Base-by-base conservation (phyloP, 192 early-diverging fungal species). In the Borealophlyctis nickersoniae region DNA sequence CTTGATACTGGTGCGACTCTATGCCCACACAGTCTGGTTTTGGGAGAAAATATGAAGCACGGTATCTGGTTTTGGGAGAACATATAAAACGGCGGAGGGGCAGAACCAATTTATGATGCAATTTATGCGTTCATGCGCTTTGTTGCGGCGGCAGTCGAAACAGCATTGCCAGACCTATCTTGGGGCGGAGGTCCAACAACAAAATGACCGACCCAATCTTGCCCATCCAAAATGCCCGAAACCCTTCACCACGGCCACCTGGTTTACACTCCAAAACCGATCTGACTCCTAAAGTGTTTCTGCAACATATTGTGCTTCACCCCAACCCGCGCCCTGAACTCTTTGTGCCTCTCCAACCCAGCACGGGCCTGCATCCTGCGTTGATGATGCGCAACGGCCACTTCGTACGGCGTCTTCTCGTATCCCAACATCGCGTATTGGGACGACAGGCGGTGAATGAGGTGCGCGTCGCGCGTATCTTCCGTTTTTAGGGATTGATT, bases 231-330 rank as follows among this genome's bases (percentile, higher is more conserved):
- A n/a, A n/a, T n/a, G n/a, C n/a, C n/a, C n/a, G n/a, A n/a, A n/a
- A n/a, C n/a, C n/a, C n/a, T n/a, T n/a, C n/a, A 45, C 39, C 39
- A 45, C 39, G 7, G 39, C 7, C 7, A 45, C 39, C 9, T 45
- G 7, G 39, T 69, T 36, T 63, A 69, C 7, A 63, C 67, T 11
- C 67, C 67, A 45, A 82, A 85, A 59, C 90, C 79, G 66, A 93
- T 91, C 74, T 94, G 91, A 33, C 76, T 74, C 65, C 93, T 77
- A 82, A 89, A 95, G 72, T 93, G 83, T 65, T 82, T 88, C 77
- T 95, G 91, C 64, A 96, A 75, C 58, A 86, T 88, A 79, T 97
- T 97, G 64, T 53, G 61, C 36, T 73, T 75, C 50, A 58, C 9
- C 26, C 78, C 78, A 9, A 57, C 52, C 19, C 74, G 23, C 52